These are phyloP conservation scores for Secale cereale DNA, from an alignment of 176 grass and related monocot genomes.

Conservation along the genomic window DNA sequence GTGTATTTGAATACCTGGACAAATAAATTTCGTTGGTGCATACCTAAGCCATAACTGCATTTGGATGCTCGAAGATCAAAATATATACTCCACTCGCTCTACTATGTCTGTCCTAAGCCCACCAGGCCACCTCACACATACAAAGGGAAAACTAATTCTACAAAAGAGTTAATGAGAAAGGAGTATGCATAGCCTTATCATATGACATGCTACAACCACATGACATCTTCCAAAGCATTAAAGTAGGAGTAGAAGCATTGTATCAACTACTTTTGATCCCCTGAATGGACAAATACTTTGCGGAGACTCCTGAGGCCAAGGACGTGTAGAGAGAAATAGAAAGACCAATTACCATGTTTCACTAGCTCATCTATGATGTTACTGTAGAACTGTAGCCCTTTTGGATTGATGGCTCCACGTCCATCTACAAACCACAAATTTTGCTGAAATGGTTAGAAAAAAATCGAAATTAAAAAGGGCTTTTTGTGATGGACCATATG, in stretches of 20 bases:
- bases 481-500: neutral
- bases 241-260: no score
- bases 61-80: neutral
- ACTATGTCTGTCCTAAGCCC: no score
- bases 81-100: neutral
- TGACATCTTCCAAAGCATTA: no score
- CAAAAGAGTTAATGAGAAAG: no score
- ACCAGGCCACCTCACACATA: neutral
- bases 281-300: no score
- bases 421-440: slow-evolving; percentile 24
- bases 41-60: neutral
- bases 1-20: slow-evolving; percentile 44
- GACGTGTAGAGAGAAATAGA: no score
- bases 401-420: slow-evolving; percentile 57
- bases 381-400: slow-evolving; percentile 59
- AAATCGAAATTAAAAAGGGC: neutral
- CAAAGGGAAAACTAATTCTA: neutral
- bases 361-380: slow-evolving; percentile 54
- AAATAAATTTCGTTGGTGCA: neutral
- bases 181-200: no score
- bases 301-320: no score
- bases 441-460: neutral
- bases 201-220: neutral
- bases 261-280: no score
- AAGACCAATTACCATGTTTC: slow-evolving; percentile 23